Percentiles rank a stretch among this genome's conserved stretches.
Conservation (phyloP, 2,329 filamentous ascomycete genomes). For the Fusarium oxysporum region DNA sequence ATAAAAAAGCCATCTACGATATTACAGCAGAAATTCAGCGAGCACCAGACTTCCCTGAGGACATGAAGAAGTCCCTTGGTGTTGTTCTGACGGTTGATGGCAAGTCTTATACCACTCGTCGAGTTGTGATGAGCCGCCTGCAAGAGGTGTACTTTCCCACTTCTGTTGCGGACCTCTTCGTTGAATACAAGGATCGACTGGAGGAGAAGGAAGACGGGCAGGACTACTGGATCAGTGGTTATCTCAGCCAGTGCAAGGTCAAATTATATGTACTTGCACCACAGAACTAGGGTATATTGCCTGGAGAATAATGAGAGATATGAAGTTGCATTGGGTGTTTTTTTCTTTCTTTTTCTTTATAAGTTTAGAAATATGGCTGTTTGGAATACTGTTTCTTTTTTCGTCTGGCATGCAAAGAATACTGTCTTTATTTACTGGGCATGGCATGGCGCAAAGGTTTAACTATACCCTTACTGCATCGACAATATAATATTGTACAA, state of each 20-base stretch:
- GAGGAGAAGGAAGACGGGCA: background rate
- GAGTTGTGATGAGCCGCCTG: background rate
- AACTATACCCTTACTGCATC: background rate
- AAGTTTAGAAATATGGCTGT: too few relatives aligned
- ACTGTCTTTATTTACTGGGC: background rate
- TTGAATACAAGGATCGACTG: background rate
- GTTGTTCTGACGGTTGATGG: too few relatives aligned
- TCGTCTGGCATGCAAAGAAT: background rate
- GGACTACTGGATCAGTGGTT: background rate
- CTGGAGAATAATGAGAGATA: background rate
- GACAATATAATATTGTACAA: background rate
- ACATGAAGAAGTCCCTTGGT: background rate
- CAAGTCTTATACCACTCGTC: background rate
- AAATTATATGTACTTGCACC: background rate
- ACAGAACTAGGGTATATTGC: background rate
- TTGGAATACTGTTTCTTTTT: background rate
- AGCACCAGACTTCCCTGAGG: background rate
- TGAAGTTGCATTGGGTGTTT: background rate
- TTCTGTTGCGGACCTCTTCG: background rate
- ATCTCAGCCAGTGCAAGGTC: background rate
- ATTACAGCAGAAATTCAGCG: background rate
- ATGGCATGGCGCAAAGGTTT: background rate
- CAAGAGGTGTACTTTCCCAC: background rate
- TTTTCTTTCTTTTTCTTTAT: too few relatives aligned
- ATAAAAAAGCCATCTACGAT: accelerated